Base-by-base conservation (phyloP, 495 filamentous ascomycete genomes). In the Melanomma pulvis-pyrius region DNA sequence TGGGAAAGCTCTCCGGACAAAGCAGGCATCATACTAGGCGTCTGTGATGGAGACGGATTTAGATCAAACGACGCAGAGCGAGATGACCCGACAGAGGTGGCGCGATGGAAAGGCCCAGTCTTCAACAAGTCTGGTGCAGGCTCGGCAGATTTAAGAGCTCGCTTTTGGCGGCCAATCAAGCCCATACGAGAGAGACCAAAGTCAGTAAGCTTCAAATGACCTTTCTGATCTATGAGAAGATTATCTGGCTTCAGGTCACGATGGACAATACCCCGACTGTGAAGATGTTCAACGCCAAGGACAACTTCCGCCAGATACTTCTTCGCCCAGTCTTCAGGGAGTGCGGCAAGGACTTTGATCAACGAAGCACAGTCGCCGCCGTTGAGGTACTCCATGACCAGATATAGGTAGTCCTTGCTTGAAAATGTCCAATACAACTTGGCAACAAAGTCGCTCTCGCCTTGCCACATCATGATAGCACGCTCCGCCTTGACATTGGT, bases 391-490 rank as follows among this genome's bases (percentile, higher is more conserved):
- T 98, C 94, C 94, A 98, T 98, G 17, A 98, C 94, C 69, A 98
- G 81, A 75, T 98, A 98, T 29, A 98, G 88, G 74, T 96, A 98
- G 74, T 98, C 94, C 74, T 98, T 98, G 82, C 96, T 98, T 28
- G 94, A 93, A 73, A 98, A 98, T 0, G 94, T 98, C 94, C 94
- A 98, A 79, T 97, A 98, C 6, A 98, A 82, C 77, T 98, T 98
- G 17, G 94, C 94, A 53, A 98, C 94, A 77, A 98, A 98, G 68
- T 98, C 94, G 77, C 94, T 98, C 74, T 98, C 94, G 26, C 96
- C 96, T 79, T 98, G 96, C 87, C 94, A 96, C 96, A 98, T 98
- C 94, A 98, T 97, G 71, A 98, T 98, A n/a, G 96, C 96, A 67
- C 94, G 85, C 77, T 98, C 94, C 12, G 96, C 94, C 78, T 98